phyloP scores from a whole-genome alignment of 805 yeast species.

The Yarrowia deformans region DNA sequence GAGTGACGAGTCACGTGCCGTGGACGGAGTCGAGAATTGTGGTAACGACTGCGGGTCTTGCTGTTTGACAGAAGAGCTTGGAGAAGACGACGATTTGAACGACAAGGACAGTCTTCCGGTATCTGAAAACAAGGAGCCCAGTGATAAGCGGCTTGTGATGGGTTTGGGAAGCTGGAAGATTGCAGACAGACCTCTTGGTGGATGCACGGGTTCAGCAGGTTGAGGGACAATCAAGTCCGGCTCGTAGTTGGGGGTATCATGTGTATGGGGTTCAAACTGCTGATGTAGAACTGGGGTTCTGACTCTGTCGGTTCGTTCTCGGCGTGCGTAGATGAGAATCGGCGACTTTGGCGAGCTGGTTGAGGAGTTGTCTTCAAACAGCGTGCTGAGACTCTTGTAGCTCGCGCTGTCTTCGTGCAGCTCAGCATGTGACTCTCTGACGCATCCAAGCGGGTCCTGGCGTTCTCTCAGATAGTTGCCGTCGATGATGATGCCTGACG shows the following conservation, averaged over 20 bases:
- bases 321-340: conserved; percentile 4
- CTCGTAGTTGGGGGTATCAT: not conserved
- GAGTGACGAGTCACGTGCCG: conserved; percentile 20
- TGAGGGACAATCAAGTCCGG: not conserved
- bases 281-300: not conserved
- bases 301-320: conserved; percentile 1
- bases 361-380: conserved; percentile 20
- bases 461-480: not conserved
- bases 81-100: conserved; percentile 16
- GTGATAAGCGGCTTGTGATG: not conserved
- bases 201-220: not conserved
- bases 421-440: not conserved
- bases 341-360: conserved; percentile 8
- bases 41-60: not conserved
- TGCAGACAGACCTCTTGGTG: conserved; percentile 3
- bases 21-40: not conserved
- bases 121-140: conserved; percentile 13
- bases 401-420: not conserved
- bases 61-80: conserved; percentile 1
- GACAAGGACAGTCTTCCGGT: conserved; percentile 7
- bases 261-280: not conserved
- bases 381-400: conserved; percentile 15
- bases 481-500: conserved; percentile 25
- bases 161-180: conserved; percentile 21
- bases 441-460: conserved; percentile 2